Evolutionary conservation across 2,329 filamentous ascomycete species (phyloP).

Genomic region (Sclerotinia borealis): DNA sequence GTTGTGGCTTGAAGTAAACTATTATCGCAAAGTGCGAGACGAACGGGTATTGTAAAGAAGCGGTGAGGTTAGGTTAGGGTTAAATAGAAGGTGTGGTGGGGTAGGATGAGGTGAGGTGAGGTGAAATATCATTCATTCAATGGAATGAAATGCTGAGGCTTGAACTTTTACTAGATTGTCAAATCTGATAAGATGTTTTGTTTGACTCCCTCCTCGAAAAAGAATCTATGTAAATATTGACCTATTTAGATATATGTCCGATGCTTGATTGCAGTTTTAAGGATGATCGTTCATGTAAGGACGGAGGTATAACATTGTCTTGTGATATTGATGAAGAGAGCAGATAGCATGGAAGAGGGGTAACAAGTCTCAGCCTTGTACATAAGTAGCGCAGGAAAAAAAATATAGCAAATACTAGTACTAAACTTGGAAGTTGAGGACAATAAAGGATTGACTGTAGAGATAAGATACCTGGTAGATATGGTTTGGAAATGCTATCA

Average conservation of each 20-base stretch:
- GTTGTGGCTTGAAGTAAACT: neutral
- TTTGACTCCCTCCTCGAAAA: neutral
- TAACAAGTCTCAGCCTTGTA: neutral
- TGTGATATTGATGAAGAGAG: neutral
- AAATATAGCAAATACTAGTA: neutral
- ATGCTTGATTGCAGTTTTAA: neutral
- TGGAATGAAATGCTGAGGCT: neutral
- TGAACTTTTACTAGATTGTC: neutral
- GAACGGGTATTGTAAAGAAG: constrained; percentile 2
- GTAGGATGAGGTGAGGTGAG: constrained; percentile 5
- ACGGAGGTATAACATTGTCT: neutral
- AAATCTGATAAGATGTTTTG: neutral
- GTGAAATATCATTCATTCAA: constrained; percentile 1
- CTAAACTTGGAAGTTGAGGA: neutral
- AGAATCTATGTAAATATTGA: neutral
- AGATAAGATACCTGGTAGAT: neutral
- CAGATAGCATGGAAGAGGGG: neutral
- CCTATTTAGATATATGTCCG: neutral
- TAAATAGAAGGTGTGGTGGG: constrained; percentile 4
- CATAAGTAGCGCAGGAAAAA: neutral
- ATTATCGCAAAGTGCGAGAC: neutral
- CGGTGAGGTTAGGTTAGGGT: neutral
- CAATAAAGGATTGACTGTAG: neutral
- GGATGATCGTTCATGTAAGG: neutral
- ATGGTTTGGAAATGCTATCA: neutral